Conservation (phyloP, 2,329 filamentous ascomycete genomes). For the Aspergillus costaricaensis region DNA sequence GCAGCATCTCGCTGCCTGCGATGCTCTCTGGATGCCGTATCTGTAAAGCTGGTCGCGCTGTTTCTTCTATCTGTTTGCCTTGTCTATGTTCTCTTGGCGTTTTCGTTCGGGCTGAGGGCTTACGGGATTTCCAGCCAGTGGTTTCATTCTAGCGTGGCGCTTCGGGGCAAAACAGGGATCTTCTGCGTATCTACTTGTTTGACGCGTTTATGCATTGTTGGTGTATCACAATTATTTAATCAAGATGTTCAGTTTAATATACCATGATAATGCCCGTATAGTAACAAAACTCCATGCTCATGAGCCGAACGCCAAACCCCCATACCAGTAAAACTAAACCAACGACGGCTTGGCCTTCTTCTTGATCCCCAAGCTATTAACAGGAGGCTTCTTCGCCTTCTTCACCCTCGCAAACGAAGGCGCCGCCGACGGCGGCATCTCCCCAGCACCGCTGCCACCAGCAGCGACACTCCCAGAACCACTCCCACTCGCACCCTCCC, state of each 20-base stretch:
- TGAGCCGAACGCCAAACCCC: constrained; percentile 15
- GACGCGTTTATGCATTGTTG: constrained; percentile 3
- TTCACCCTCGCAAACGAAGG: constrained; percentile 69
- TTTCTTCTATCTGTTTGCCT: constrained; percentile 17
- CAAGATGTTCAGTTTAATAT: background rate
- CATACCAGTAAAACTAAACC: constrained; percentile 21
- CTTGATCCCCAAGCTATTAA: constrained; percentile 79
- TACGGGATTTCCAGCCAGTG: background rate
- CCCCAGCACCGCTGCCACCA: constrained; percentile 24
- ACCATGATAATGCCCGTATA: constrained; percentile 1
- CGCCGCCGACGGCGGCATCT: constrained; percentile 53
- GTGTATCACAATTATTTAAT: constrained; percentile 14
- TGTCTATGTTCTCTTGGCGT: constrained; percentile 18
- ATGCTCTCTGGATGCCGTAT: constrained; percentile 97
- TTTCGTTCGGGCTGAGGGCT: constrained; percentile 11
- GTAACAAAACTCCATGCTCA: background rate
- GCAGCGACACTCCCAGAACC: background rate
- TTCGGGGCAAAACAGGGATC: constrained; percentile 18
- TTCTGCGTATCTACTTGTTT: constrained; percentile 15
- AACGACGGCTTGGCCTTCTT: constrained; percentile 72
- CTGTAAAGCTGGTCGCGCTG: constrained; percentile 54
- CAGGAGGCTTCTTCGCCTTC: constrained; percentile 85
- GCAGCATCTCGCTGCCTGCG: constrained; percentile 80
- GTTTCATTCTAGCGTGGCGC: constrained; percentile 29
- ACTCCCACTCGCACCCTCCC: constrained; percentile 20